Percentiles rank a stretch among this genome's conserved stretches.
Evolutionary conservation across 192 early-diverging fungal genomes (phyloP).

Genomic region (Endogone sp.): DNA sequence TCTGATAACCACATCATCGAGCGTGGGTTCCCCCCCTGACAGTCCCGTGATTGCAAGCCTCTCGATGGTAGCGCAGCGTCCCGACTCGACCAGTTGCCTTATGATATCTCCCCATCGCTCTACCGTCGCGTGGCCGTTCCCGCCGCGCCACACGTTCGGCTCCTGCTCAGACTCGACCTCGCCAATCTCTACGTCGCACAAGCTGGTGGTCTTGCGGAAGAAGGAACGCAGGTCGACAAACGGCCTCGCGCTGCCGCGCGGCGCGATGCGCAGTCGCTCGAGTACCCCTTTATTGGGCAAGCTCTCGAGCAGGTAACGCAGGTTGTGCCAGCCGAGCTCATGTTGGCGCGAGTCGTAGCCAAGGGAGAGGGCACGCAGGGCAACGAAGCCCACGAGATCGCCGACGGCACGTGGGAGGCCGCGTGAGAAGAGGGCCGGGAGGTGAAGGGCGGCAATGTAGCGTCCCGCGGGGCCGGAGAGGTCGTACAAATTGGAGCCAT

Average conservation of each 20-base stretch:
- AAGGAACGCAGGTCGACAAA: background rate
- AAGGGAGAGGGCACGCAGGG: background rate
- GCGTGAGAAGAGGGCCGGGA: background rate
- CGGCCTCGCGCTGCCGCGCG: background rate
- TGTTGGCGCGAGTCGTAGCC: background rate
- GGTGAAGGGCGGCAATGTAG: background rate
- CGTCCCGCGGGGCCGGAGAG: background rate
- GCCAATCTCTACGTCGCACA: background rate
- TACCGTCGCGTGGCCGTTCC: background rate
- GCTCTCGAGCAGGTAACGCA: background rate
- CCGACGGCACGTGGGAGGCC: background rate
- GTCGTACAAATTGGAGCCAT: background rate
- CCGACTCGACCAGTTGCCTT: background rate
- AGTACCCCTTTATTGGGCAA: background rate
- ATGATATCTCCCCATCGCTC: background rate
- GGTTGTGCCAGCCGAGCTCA: background rate
- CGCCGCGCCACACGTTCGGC: background rate
- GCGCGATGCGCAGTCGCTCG: background rate
- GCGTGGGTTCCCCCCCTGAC: background rate
- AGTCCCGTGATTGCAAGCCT: background rate
- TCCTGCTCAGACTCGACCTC: background rate
- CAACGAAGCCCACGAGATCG: background rate
- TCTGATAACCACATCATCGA: background rate
- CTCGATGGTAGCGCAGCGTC: background rate
- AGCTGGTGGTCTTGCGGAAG: background rate